Evolutionary conservation across 768 basidiomycete species (phyloP).

Genomic region (Russula sp.): DNA sequence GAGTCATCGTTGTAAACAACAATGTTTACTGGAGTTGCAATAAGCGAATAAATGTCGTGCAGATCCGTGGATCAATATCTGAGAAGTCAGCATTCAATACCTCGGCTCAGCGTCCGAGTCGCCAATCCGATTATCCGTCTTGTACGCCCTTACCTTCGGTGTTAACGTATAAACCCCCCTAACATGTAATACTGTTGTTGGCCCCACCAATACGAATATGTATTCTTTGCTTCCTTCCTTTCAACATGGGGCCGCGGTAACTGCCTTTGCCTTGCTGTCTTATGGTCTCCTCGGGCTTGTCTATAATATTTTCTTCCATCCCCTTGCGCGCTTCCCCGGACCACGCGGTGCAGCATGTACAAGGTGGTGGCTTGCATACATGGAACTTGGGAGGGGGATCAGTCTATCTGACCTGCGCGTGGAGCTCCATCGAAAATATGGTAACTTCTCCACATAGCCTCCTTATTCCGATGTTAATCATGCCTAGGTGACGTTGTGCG

Average conservation of each 20-base stretch:
- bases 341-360: conserved; percentile 19
- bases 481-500: conserved; percentile 13
- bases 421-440: conserved; percentile 14
- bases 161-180: too few species aligned
- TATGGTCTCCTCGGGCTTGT: not conserved
- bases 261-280: not conserved
- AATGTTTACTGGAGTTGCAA: too few species aligned
- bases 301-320: conserved; percentile 17
- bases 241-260: not conserved
- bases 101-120: too few species aligned
- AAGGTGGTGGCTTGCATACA: conserved; percentile 19
- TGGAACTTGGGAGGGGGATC: conserved; percentile 5
- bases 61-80: too few species aligned
- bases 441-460: not conserved
- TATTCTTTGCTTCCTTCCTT: not conserved
- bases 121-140: too few species aligned
- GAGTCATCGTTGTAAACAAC: too few species aligned
- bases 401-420: conserved; percentile 11
- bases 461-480: not conserved
- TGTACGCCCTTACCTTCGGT: too few species aligned
- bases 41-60: too few species aligned
- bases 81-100: too few species aligned
- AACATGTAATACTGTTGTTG: not conserved
- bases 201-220: not conserved
- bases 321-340: conserved; percentile 16